These are phyloP conservation scores for Saccharomyces kudriavzevii DNA, from an alignment of 805 yeast genomes.

Conservation along the genomic window DNA sequence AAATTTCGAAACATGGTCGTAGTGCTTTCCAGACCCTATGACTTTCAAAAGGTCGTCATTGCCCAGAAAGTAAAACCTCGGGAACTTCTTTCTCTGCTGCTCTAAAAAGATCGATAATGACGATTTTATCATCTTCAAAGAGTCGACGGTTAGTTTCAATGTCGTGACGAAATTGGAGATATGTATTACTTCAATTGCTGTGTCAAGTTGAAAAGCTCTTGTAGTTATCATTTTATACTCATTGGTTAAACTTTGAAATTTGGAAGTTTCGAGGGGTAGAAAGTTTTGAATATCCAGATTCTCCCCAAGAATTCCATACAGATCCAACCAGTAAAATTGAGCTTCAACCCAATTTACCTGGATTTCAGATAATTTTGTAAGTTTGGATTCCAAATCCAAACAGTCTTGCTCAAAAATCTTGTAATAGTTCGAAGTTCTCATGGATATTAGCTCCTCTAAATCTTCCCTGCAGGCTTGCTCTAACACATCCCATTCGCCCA, in stretches of 20 bases:
- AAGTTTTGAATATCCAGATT: constrained; percentile 51
- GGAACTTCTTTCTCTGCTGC: constrained; percentile 64
- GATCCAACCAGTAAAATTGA: constrained; percentile 82
- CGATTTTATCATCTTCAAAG: constrained; percentile 49
- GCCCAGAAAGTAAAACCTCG: constrained; percentile 81
- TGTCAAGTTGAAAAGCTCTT: constrained; percentile 39
- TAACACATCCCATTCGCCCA: constrained; percentile 60
- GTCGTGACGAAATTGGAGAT: constrained; percentile 41
- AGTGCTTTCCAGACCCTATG: constrained; percentile 54
- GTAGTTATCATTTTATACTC: constrained; percentile 52
- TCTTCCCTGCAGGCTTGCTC: constrained; percentile 55
- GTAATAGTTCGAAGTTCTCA: constrained; percentile 62
- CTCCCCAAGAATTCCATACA: constrained; percentile 66
- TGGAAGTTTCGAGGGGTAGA: constrained; percentile 58
- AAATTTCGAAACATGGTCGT: constrained; percentile 44
- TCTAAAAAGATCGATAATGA: constrained; percentile 75
- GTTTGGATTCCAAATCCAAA: constrained; percentile 43
- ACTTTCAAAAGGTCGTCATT: constrained; percentile 83
- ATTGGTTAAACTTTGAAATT: constrained; percentile 55
- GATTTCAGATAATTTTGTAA: constrained; percentile 44
- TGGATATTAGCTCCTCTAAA: constrained; percentile 52
- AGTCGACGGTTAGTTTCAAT: constrained; percentile 45
- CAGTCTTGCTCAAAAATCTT: constrained; percentile 53
- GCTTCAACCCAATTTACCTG: constrained; percentile 73
- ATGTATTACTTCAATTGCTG: constrained; percentile 47